A percentile compares a stretch with the other conserved stretches of the same genome.
These are phyloP conservation scores for Mycocentrospora acerina DNA, from an alignment of 2,329 filamentous ascomycete species.

Conservation along the genomic window DNA sequence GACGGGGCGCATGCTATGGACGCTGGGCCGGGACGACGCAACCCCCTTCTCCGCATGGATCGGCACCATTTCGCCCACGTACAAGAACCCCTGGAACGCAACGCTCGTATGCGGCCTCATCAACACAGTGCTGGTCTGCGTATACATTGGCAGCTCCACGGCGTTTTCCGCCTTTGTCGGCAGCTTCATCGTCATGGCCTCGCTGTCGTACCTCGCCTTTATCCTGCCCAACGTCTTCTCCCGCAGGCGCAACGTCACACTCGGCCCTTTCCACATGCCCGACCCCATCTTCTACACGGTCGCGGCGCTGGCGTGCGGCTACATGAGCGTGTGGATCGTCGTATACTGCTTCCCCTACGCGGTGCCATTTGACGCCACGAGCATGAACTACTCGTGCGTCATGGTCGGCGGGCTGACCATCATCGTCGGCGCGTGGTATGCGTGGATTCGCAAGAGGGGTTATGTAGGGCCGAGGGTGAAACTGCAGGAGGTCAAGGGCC, in stretches of 20 bases:
- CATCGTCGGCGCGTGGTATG: conserved; percentile 50
- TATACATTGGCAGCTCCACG: conserved; percentile 66
- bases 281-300: conserved; percentile 46
- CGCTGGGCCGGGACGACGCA: conserved; percentile 59
- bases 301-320: conserved; percentile 55
- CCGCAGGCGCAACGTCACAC: conserved; percentile 47
- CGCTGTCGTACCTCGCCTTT: conserved; percentile 62
- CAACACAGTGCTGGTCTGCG: conserved; percentile 60
- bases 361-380: conserved; percentile 47
- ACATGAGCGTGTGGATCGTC: conserved; percentile 62
- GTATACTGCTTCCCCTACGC: conserved; percentile 62
- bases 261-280: conserved; percentile 61
- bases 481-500: conserved; percentile 22
- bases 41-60: conserved; percentile 55
- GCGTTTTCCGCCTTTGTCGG: conserved; percentile 69
- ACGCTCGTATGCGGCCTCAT: conserved; percentile 54
- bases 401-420: conserved; percentile 56
- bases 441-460: conserved; percentile 40
- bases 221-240: conserved; percentile 55
- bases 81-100: conserved; percentile 58
- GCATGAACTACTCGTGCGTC: conserved; percentile 58
- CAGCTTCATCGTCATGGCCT: conserved; percentile 57
- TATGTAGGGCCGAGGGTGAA: conserved; percentile 42
- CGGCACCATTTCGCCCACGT: conserved; percentile 48
- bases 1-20: conserved; percentile 64